Percentiles rank a stretch among this genome's conserved stretches.
These are phyloP conservation scores for Mycena crocata DNA, from an alignment of 768 basidiomycete species.

Conservation along the genomic window DNA sequence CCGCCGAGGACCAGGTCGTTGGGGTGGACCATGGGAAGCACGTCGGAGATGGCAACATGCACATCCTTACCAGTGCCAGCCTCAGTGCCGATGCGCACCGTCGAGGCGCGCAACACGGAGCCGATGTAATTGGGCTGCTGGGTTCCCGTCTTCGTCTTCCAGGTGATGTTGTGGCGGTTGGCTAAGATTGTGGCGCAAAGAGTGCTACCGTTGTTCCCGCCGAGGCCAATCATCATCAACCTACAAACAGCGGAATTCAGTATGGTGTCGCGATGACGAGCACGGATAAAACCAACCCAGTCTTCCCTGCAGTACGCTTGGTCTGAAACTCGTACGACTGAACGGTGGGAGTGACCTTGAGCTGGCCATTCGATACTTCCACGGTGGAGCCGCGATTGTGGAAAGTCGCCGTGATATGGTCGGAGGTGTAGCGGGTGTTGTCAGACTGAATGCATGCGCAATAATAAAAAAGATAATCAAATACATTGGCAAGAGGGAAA, in stretches of 20 bases:
- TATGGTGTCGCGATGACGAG: conserved; percentile 1
- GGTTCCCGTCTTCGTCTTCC: conserved; percentile 92
- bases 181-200: conserved; percentile 94
- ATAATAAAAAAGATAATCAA: not conserved
- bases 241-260: conserved; percentile 57
- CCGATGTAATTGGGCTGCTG: conserved; percentile 98
- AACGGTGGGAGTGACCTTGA: conserved; percentile 81
- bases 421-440: conserved; percentile 83
- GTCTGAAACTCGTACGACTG: conserved; percentile 93
- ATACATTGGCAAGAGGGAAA: not conserved
- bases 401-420: conserved; percentile 86
- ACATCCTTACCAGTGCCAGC: conserved; percentile 86
- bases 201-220: conserved; percentile 97
- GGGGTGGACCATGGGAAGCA: conserved; percentile 97
- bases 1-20: conserved; percentile 97
- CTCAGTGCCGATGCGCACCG: conserved; percentile 90
- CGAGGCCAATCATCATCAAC: conserved; percentile 95
- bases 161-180: conserved; percentile 92
- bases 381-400: conserved; percentile 82
- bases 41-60: conserved; percentile 89
- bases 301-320: conserved; percentile 84
- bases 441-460: conserved; percentile 65
- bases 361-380: conserved; percentile 76
- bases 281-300: conserved; percentile 72
- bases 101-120: conserved; percentile 96